A percentile compares a stretch with the other conserved stretches of the same genome.
Conservation (phyloP, 2,329 filamentous ascomycete genomes). For the Bertia moriformis region DNA sequence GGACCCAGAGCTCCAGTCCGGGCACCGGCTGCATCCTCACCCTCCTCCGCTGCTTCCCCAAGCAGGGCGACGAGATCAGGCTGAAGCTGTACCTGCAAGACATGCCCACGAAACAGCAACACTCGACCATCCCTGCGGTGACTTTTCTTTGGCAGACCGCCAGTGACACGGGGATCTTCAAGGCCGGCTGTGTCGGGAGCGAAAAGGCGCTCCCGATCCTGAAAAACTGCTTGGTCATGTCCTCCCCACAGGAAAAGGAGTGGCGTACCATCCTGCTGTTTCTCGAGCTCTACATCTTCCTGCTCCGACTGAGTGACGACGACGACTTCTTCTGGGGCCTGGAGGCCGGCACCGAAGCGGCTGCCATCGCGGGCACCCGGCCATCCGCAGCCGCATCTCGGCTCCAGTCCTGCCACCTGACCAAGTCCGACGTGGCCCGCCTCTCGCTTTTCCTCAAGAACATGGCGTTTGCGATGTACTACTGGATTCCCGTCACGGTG, state of each 20-base stretch:
- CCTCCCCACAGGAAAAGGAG: slow-evolving; percentile 45
- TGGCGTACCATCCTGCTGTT: slow-evolving; percentile 86
- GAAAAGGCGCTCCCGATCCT: slow-evolving; percentile 9
- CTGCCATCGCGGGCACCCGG: too few species aligned
- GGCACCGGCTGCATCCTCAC: slow-evolving; percentile 78
- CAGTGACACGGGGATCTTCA: too few species aligned
- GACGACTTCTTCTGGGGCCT: slow-evolving; percentile 74
- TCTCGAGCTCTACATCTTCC: slow-evolving; percentile 83
- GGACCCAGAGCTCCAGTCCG: too few species aligned
- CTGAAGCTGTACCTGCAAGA: slow-evolving; percentile 77
- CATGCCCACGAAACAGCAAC: background rate
- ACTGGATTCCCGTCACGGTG: slow-evolving; percentile 26
- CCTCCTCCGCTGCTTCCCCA: slow-evolving; percentile 71
- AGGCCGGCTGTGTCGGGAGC: too few species aligned
- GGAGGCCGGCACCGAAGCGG: slow-evolving; percentile 18
- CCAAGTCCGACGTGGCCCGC: slow-evolving; percentile 53
- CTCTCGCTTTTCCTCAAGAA: slow-evolving; percentile 81
- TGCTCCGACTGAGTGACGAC: slow-evolving; percentile 84
- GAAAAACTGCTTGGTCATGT: slow-evolving; percentile 12
- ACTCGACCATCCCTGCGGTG: background rate
- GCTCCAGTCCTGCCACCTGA: slow-evolving; percentile 51
- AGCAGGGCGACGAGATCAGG: slow-evolving; percentile 70
- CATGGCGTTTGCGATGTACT: slow-evolving; percentile 76
- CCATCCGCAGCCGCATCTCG: slow-evolving; percentile 30
- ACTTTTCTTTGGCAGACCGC: too few species aligned